Conservation (phyloP, 116 monocot genomes). For the Dioscorea cayenensis region DNA sequence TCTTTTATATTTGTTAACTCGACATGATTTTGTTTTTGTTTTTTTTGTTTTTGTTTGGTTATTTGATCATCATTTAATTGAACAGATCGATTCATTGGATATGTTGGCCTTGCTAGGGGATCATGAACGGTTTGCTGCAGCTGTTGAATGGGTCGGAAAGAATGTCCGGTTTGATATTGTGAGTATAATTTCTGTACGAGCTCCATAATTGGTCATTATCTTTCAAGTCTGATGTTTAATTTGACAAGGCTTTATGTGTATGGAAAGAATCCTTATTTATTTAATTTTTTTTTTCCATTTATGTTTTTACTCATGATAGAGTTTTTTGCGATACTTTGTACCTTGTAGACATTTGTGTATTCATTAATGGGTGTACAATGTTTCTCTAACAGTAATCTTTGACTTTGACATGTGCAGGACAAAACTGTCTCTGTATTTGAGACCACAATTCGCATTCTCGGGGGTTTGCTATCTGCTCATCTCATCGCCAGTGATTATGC, state of each 20-base stretch:
- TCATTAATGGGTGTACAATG: too few relatives aligned
- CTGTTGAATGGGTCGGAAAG: constrained; percentile 84
- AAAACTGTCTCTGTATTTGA: constrained; percentile 98
- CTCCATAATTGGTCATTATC: neutral
- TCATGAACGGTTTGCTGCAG: constrained; percentile 57
- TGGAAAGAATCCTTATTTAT: too few relatives aligned
- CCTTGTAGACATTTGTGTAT: neutral
- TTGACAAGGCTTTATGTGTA: neutral
- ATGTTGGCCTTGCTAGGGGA: constrained; percentile 95
- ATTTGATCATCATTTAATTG: constrained; percentile 5
- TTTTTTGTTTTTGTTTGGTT: too few relatives aligned
- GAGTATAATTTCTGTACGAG: constrained; percentile 20
- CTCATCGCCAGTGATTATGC: constrained; percentile 98
- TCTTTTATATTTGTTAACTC: neutral
- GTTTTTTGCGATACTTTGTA: neutral
- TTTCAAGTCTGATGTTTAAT: neutral
- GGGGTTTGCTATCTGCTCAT: constrained; percentile 93
- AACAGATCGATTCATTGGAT: constrained; percentile 95
- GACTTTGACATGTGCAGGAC: constrained; percentile 41
- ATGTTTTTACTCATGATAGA: neutral
- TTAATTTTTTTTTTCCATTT: too few relatives aligned
- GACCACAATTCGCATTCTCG: constrained; percentile 94
- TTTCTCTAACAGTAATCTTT: neutral
- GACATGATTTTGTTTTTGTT: neutral
- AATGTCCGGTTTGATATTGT: constrained; percentile 92